Evolutionary conservation across 2,329 filamentous ascomycete species (phyloP).

Genomic region (Arthrobotrys megalospora): DNA sequence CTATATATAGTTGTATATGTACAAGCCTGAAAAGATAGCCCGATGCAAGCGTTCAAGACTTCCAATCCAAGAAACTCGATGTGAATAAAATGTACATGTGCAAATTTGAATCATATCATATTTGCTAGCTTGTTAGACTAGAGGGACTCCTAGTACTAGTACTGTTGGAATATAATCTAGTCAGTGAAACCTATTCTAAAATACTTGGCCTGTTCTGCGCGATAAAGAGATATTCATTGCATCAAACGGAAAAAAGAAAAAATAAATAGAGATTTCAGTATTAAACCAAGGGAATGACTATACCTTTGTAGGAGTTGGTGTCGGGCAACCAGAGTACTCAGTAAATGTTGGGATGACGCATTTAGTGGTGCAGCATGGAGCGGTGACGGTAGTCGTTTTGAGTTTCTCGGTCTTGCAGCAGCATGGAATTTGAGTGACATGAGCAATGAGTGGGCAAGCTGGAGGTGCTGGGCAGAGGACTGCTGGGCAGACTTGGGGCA

Average conservation of each 20-base stretch:
- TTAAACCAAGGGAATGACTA: neutral
- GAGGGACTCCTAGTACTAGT: neutral
- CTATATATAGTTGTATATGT: slow-evolving; percentile 10
- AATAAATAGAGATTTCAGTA: neutral
- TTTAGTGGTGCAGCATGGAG: slow-evolving; percentile 50
- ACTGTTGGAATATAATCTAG: slow-evolving; percentile 9
- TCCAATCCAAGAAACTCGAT: neutral
- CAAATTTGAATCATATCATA: slow-evolving; percentile 15
- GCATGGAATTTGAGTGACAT: slow-evolving; percentile 44
- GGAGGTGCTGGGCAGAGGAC: slow-evolving; percentile 31
- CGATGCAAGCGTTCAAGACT: neutral
- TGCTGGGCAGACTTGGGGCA: slow-evolving; percentile 34
- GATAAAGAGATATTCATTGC: neutral
- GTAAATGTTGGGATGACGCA: slow-evolving; percentile 48
- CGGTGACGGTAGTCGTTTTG: slow-evolving; percentile 31
- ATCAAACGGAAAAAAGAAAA: neutral
- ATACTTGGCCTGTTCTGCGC: neutral
- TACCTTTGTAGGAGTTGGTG: slow-evolving; percentile 40
- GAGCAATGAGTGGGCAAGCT: slow-evolving; percentile 40
- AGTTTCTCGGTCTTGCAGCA: slow-evolving; percentile 34
- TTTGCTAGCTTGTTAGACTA: slow-evolving; percentile 11
- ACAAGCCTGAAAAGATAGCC: slow-evolving; percentile 1
- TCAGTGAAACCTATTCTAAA: slow-evolving; percentile 1
- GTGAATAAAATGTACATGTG: neutral
- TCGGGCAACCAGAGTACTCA: slow-evolving; percentile 45